These are phyloP conservation scores for Nicotiana tabacum DNA, from an alignment of 257 asterid genomes.

Conservation along the genomic window DNA sequence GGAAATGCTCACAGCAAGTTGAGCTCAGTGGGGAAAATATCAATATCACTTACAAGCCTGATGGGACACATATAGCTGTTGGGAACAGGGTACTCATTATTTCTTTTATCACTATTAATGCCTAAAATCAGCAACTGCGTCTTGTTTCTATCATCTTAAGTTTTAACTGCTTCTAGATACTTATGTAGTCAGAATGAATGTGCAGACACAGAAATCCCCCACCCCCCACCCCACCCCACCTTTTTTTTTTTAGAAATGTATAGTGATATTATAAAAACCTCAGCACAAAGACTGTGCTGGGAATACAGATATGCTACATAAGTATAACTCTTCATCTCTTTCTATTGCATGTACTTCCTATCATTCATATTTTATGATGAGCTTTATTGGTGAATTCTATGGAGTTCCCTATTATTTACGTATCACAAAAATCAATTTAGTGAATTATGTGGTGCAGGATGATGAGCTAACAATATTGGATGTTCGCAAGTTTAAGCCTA, in stretches of 20 bases:
- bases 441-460: slow-evolving; percentile 43
- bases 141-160: background rate
- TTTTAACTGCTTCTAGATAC: background rate
- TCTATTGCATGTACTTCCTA: background rate
- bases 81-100: slow-evolving; percentile 74
- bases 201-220: background rate
- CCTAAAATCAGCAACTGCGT: background rate
- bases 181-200: background rate
- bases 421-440: background rate
- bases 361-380: background rate
- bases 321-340: background rate
- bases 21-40: slow-evolving; percentile 99
- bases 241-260: too few relatives aligned
- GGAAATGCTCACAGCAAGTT: slow-evolving; percentile 90
- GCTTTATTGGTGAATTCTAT: background rate
- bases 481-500: slow-evolving; percentile 91
- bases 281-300: too few relatives aligned
- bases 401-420: background rate
- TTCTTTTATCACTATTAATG: background rate
- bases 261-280: too few relatives aligned
- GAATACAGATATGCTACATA: background rate
- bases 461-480: slow-evolving; percentile 93
- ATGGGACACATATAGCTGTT: slow-evolving; percentile 93
- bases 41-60: slow-evolving; percentile 94
- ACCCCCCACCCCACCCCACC: too few relatives aligned